phyloP scores from a whole-genome alignment of 768 basidiomycete genomes.

The Strobilomyces dryophilus region DNA sequence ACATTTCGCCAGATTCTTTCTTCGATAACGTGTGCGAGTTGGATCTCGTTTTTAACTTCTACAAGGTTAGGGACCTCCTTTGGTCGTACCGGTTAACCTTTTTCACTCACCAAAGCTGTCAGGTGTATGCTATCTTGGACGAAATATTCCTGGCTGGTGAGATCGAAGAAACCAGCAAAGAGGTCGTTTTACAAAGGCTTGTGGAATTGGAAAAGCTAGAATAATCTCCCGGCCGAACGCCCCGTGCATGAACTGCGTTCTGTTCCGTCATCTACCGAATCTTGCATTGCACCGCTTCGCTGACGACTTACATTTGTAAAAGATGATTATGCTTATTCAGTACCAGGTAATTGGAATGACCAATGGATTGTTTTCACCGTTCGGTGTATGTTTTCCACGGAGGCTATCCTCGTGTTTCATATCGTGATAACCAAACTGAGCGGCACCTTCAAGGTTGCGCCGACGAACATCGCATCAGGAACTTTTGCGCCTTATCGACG shows the following conservation, averaged over 20 bases:
- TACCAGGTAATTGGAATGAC: background rate
- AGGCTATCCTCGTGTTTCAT: background rate
- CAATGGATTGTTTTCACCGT: background rate
- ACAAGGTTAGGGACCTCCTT: constrained; percentile 57
- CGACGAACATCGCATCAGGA: background rate
- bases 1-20: constrained; percentile 71
- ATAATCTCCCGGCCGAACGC: constrained; percentile 32
- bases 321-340: background rate
- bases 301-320: constrained; percentile 10
- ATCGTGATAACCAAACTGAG: background rate
- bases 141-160: constrained; percentile 98
- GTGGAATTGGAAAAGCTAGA: constrained; percentile 94
- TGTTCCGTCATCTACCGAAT: constrained; percentile 5
- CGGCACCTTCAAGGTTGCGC: background rate
- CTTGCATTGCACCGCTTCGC: constrained; percentile 7
- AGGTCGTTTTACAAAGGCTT: constrained; percentile 85
- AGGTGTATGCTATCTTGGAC: constrained; percentile 98
- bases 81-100: background rate
- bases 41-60: constrained; percentile 98
- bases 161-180: constrained; percentile 97
- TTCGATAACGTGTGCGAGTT: constrained; percentile 99
- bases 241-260: constrained; percentile 4
- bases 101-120: background rate
- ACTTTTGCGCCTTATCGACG: no score
- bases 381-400: background rate